Evolutionary conservation across 495 filamentous ascomycete species (phyloP).

Genomic region (Lentithecium fluviatile): DNA sequence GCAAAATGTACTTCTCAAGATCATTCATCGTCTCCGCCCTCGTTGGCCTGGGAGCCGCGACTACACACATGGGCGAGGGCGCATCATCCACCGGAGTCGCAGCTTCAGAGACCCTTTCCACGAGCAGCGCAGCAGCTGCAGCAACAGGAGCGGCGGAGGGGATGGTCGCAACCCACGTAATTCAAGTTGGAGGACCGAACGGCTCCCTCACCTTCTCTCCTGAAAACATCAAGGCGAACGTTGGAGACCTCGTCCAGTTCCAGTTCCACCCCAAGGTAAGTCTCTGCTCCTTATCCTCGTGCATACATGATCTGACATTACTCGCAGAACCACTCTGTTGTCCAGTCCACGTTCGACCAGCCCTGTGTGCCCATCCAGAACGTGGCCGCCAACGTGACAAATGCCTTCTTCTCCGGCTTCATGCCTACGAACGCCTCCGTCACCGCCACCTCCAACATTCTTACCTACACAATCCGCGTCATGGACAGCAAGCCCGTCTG

Average conservation of each 20-base stretch:
- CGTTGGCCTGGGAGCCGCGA: constrained; percentile 20
- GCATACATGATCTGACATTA: constrained; percentile 1
- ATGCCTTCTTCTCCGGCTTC: constrained; percentile 44
- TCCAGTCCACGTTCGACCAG: constrained; percentile 47
- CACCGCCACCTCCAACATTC: not conserved
- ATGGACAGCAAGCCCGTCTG: constrained; percentile 45
- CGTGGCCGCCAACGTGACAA: constrained; percentile 33
- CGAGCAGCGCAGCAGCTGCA: constrained; percentile 4
- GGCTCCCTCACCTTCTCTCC: constrained; percentile 41
- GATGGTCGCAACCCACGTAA: constrained; percentile 31
- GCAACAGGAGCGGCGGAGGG: constrained; percentile 1
- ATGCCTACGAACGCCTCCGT: constrained; percentile 34
- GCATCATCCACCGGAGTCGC: not conserved
- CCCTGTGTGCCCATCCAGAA: constrained; percentile 44
- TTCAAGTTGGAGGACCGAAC: constrained; percentile 36
- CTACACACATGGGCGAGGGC: constrained; percentile 9
- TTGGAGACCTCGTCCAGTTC: constrained; percentile 54
- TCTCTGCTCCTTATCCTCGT: not conserved
- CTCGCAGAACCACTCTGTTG: constrained; percentile 50
- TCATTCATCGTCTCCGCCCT: constrained; percentile 27
- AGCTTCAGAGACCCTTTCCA: not conserved
- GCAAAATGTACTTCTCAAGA: constrained; percentile 35
- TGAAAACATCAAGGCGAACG: constrained; percentile 43
- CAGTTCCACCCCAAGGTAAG: constrained; percentile 52
- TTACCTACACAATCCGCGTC: constrained; percentile 42